These are phyloP conservation scores for Stephania yunnanensis DNA, from an alignment of 164 flowering plant genomes.

Conservation along the genomic window DNA sequence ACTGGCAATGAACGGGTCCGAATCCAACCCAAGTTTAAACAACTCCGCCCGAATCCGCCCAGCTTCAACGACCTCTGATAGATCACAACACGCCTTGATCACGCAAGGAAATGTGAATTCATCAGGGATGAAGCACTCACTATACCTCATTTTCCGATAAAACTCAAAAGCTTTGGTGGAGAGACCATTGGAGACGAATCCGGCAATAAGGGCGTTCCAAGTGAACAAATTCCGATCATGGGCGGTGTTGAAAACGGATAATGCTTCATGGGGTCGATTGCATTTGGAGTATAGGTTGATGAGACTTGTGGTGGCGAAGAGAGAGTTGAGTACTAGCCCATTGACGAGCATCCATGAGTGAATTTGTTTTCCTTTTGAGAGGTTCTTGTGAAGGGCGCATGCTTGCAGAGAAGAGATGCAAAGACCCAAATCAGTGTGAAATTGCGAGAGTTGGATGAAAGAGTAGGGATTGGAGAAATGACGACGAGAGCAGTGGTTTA, in stretches of 20 bases:
- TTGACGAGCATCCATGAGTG: conserved; percentile 42
- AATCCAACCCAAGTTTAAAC: conserved; percentile 19
- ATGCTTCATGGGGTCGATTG: conserved; percentile 32
- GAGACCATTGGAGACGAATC: conserved; percentile 38
- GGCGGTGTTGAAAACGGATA: conserved; percentile 30
- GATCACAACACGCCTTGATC: conserved; percentile 42
- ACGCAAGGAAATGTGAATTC: conserved; percentile 62
- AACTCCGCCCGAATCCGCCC: conserved; percentile 45
- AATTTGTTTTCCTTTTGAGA: conserved; percentile 39
- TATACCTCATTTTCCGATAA: conserved; percentile 34
- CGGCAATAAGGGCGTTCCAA: conserved; percentile 61
- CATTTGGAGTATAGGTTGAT: conserved; percentile 82
- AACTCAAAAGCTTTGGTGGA: conserved; percentile 28
- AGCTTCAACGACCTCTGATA: conserved; percentile 24
- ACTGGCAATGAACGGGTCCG: conserved; percentile 21
- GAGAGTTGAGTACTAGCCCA: conserved; percentile 33
- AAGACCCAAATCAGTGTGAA: conserved; percentile 8
- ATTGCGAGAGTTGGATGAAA: background rate
- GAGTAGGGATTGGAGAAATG: conserved; percentile 10
- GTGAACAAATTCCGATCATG: conserved; percentile 36
- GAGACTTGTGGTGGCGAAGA: conserved; percentile 52
- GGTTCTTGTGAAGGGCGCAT: conserved; percentile 40
- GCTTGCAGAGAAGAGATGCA: conserved; percentile 47
- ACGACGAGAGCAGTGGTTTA: conserved; percentile 2
- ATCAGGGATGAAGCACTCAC: conserved; percentile 36